Percentiles rank a stretch among this genome's conserved stretches.
Conservation (phyloP, 305 asterid genomes). For the Solanum hybrid region DNA sequence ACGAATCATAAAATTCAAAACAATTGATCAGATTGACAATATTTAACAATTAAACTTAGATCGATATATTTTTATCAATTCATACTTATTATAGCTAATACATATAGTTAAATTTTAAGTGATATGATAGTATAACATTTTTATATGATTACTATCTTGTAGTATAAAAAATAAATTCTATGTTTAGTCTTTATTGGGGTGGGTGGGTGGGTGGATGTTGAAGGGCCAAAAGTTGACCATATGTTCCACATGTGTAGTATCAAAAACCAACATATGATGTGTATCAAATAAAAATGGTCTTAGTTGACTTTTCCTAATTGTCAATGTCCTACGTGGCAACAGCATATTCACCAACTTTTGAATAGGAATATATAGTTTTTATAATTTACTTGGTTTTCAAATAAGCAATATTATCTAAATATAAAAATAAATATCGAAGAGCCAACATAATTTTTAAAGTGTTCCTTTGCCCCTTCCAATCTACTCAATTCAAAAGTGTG, state of each 20-base stretch:
- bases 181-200: background rate
- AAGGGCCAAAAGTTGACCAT: background rate
- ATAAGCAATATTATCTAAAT: background rate
- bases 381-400: background rate
- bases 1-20: too few relatives aligned
- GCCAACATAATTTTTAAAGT: too few relatives aligned
- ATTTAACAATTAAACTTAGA: background rate
- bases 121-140: background rate
- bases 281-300: background rate
- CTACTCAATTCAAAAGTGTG: background rate
- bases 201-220: background rate
- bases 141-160: background rate
- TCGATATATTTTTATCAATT: background rate
- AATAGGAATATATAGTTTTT: background rate
- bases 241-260: background rate
- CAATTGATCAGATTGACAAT: background rate
- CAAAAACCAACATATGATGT: background rate
- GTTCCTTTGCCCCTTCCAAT: background rate
- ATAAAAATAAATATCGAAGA: background rate
- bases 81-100: background rate
- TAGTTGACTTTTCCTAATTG: background rate
- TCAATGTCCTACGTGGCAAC: background rate
- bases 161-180: background rate
- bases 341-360: background rate
- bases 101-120: background rate